Evolutionary conservation across 176 grass and related monocot species (phyloP).

Genomic region (Triticum dicoccoides): DNA sequence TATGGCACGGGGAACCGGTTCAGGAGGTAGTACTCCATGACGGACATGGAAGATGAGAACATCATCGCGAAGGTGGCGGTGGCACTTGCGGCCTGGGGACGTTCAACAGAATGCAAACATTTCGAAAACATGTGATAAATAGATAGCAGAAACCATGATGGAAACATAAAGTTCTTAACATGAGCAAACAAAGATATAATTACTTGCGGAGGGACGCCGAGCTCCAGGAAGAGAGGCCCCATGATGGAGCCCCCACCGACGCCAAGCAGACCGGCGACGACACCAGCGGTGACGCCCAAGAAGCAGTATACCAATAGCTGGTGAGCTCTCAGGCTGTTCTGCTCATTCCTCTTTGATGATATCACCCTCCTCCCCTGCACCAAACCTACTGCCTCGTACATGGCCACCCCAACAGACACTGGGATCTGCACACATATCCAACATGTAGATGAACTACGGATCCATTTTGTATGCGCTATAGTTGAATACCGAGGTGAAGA

Average conservation of each 20-base stretch:
- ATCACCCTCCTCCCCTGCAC: conserved; percentile 54
- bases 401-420: conserved; percentile 45
- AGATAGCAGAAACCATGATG: background rate
- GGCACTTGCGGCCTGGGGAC: conserved; percentile 62
- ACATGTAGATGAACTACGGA: background rate
- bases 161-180: background rate
- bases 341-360: conserved; percentile 51
- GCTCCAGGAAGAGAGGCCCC: conserved; percentile 79
- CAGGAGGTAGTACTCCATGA: conserved; percentile 75
- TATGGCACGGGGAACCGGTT: conserved; percentile 66
- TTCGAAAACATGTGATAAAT: background rate
- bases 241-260: conserved; percentile 85
- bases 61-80: conserved; percentile 86
- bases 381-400: conserved; percentile 59
- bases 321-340: conserved; percentile 23
- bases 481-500: background rate
- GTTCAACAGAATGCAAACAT: background rate
- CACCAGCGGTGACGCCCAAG: conserved; percentile 52
- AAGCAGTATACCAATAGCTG: conserved; percentile 57
- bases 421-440: conserved; percentile 48
- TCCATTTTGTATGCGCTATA: background rate
- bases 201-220: conserved; percentile 76
- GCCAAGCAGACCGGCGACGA: conserved; percentile 66
- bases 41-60: conserved; percentile 86
- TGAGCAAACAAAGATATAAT: background rate